Conservation (phyloP, 306 rosid species). For the Acacia acuminata region DNA sequence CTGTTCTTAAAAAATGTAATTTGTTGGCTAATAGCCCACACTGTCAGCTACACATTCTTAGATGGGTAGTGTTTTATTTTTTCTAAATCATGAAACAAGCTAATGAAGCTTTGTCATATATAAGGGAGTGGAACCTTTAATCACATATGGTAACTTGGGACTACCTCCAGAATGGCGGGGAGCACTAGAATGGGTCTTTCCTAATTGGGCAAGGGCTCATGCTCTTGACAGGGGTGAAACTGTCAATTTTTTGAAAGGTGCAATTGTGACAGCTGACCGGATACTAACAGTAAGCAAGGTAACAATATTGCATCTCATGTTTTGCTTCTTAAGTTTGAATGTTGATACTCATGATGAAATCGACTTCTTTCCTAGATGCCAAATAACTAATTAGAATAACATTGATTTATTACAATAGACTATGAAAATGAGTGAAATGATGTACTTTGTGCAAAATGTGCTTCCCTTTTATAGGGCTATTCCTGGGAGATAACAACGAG, state of each 20-base stretch:
- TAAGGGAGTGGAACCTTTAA: slow-evolving; percentile 88
- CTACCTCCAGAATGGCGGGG: slow-evolving; percentile 82
- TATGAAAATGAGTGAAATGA: not conserved
- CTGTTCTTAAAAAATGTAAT: slow-evolving; percentile 16
- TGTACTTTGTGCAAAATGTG: not conserved
- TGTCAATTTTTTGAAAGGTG: slow-evolving; percentile 87
- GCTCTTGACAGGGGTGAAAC: slow-evolving; percentile 94
- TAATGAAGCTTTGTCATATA: slow-evolving; percentile 27
- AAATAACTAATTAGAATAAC: not conserved
- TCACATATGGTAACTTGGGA: slow-evolving; percentile 74
- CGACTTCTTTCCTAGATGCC: not conserved
- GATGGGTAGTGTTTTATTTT: slow-evolving; percentile 19
- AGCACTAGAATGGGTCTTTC: slow-evolving; percentile 89
- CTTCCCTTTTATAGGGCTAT: slow-evolving; percentile 66
- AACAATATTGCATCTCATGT: slow-evolving; percentile 21
- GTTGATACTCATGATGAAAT: not conserved
- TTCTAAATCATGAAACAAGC: slow-evolving; percentile 10
- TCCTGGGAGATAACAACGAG: slow-evolving; percentile 84
- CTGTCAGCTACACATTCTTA: not conserved
- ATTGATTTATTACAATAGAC: slow-evolving; percentile 7
- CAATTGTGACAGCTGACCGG: slow-evolving; percentile 85
- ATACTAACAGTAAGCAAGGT: slow-evolving; percentile 92
- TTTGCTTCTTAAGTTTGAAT: slow-evolving; percentile 13
- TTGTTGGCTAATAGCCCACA: not conserved
- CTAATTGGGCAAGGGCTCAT: slow-evolving; percentile 88